Evolutionary conservation across 768 basidiomycete species (phyloP).

Genomic region (Tulasnella calospora): DNA sequence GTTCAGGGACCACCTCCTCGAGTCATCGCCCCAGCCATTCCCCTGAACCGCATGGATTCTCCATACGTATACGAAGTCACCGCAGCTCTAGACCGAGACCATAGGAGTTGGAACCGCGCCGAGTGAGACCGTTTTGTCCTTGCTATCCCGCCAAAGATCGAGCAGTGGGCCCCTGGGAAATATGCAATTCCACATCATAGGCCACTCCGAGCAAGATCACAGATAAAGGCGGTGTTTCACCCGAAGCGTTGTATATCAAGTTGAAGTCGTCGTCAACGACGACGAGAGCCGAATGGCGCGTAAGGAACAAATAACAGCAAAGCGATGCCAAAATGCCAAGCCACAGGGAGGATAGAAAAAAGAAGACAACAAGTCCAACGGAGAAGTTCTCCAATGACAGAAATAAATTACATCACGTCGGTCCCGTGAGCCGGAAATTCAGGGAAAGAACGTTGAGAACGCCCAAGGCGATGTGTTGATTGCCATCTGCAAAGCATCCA

Average conservation of each 20-base stretch:
- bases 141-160: no score
- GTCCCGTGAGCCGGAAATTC: neutral
- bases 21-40: neutral
- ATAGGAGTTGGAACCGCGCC: neutral
- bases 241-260: neutral
- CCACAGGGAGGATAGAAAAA: neutral
- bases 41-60: neutral
- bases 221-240: neutral
- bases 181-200: neutral
- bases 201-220: neutral
- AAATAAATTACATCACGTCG: neutral
- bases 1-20: neutral
- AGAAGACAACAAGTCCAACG: neutral
- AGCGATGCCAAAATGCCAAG: neutral
- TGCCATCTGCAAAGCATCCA: neutral
- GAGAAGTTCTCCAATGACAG: neutral
- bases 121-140: neutral
- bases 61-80: no score
- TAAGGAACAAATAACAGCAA: neutral
- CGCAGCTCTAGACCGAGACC: neutral
- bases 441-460: neutral
- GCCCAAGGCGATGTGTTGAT: neutral
- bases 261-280: neutral
- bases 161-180: no score
- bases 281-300: neutral